Conservation (phyloP, 2,329 filamentous ascomycete species). For the Botrytis byssoidea region DNA sequence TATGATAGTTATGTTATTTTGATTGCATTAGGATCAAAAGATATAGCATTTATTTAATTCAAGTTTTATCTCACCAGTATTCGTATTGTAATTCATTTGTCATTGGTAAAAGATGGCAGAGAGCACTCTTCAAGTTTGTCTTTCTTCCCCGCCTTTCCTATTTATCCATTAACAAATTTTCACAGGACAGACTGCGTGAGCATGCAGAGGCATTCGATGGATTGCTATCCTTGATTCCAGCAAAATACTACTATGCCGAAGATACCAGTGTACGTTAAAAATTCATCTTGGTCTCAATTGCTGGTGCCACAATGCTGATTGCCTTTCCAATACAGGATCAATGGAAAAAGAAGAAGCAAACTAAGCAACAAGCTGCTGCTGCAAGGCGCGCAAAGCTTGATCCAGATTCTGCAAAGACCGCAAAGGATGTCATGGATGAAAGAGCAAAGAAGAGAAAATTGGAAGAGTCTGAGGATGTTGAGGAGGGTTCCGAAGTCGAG, state of each 20-base stretch:
- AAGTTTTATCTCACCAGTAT: neutral
- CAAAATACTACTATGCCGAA: slow-evolving; percentile 68
- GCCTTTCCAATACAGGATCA: slow-evolving; percentile 62
- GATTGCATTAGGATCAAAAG: neutral
- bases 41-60: neutral
- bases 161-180: slow-evolving; percentile 21
- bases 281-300: slow-evolving; percentile 8
- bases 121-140: slow-evolving; percentile 37
- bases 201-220: slow-evolving; percentile 45
- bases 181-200: slow-evolving; percentile 53
- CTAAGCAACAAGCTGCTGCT: slow-evolving; percentile 79
- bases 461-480: slow-evolving; percentile 56
- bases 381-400: slow-evolving; percentile 88
- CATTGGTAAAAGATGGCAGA: slow-evolving; percentile 36
- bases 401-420: slow-evolving; percentile 84
- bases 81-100: slow-evolving; percentile 2
- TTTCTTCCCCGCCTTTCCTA: slow-evolving; percentile 28
- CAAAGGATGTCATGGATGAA: slow-evolving; percentile 91
- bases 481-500: slow-evolving; percentile 32
- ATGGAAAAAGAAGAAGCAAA: slow-evolving; percentile 95
- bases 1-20: slow-evolving; percentile 5
- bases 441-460: slow-evolving; percentile 78
- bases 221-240: slow-evolving; percentile 67
- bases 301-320: slow-evolving; percentile 24
- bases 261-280: slow-evolving; percentile 61